These are phyloP conservation scores for Jatropha multifida DNA, from an alignment of 441 rosid species.

Conservation along the genomic window DNA sequence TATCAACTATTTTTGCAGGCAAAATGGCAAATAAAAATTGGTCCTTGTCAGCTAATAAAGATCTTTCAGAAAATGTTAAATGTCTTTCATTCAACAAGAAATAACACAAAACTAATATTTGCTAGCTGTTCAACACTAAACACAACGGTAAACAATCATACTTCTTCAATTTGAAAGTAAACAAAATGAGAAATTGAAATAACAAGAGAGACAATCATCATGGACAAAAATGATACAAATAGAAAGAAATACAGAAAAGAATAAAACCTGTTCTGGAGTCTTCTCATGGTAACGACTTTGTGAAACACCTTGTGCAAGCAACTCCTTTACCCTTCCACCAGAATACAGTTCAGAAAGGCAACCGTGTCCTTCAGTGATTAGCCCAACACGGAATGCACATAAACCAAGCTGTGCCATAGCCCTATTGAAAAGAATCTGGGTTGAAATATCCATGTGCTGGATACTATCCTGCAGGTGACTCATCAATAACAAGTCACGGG, in stretches of 20 bases:
- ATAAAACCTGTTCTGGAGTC: slow-evolving; percentile 71
- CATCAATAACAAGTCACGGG: slow-evolving; percentile 72
- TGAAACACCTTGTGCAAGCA: slow-evolving; percentile 80
- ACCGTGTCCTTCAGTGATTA: slow-evolving; percentile 57
- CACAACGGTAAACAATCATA: background rate
- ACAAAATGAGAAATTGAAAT: background rate
- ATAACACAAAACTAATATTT: background rate
- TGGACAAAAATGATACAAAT: background rate
- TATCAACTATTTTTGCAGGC: too few species aligned
- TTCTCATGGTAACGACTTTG: slow-evolving; percentile 78
- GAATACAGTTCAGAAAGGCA: slow-evolving; percentile 74
- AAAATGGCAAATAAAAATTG: background rate
- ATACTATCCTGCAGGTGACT: slow-evolving; percentile 72
- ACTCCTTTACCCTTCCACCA: slow-evolving; percentile 73
- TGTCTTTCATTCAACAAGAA: background rate
- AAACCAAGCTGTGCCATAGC: slow-evolving; percentile 88
- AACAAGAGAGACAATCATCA: background rate
- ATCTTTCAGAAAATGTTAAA: background rate
- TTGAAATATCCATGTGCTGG: slow-evolving; percentile 71
- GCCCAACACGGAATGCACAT: slow-evolving; percentile 68
- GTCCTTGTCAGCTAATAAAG: background rate
- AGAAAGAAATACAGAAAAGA: background rate
- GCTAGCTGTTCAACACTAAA: background rate
- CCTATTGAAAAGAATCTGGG: slow-evolving; percentile 79
- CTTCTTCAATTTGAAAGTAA: slow-evolving; percentile 4